These are phyloP conservation scores for Penicillium sp. DNA, from an alignment of 2,329 filamentous ascomycete genomes.

Conservation along the genomic window DNA sequence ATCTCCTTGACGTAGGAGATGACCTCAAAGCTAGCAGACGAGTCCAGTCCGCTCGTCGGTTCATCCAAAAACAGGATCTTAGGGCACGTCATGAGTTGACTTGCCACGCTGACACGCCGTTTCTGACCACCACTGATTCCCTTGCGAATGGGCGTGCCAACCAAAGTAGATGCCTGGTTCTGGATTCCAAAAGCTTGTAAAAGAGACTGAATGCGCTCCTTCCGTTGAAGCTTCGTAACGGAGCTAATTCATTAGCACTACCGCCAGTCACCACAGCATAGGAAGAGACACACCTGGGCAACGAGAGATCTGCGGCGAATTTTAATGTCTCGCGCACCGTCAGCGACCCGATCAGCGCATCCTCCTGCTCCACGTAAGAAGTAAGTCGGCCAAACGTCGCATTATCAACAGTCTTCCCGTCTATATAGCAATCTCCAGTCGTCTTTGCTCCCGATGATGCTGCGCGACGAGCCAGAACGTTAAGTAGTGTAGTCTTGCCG, in stretches of 20 bases:
- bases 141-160: constrained; percentile 74
- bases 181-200: constrained; percentile 65
- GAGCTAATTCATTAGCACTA: constrained; percentile 30
- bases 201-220: constrained; percentile 56
- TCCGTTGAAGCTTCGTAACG: constrained; percentile 50
- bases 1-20: constrained; percentile 62
- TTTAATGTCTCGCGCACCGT: constrained; percentile 71
- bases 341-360: constrained; percentile 69
- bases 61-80: constrained; percentile 76
- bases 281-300: constrained; percentile 47
- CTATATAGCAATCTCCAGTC: constrained; percentile 51
- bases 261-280: neutral
- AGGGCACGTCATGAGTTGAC: constrained; percentile 70
- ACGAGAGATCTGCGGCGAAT: constrained; percentile 63
- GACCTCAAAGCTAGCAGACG: constrained; percentile 65
- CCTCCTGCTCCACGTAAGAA: constrained; percentile 79
- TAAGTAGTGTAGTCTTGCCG: constrained; percentile 77
- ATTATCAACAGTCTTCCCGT: too few relatives aligned
- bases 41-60: constrained; percentile 75
- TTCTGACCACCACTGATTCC: constrained; percentile 82
- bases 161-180: constrained; percentile 59
- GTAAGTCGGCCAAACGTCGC: constrained; percentile 56
- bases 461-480: constrained; percentile 61
- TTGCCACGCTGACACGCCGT: constrained; percentile 67
- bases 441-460: constrained; percentile 47